Percentiles rank a stretch among this genome's conserved stretches.
Conservation (phyloP, 257 asterid genomes). For the Euphrasia confusa region DNA sequence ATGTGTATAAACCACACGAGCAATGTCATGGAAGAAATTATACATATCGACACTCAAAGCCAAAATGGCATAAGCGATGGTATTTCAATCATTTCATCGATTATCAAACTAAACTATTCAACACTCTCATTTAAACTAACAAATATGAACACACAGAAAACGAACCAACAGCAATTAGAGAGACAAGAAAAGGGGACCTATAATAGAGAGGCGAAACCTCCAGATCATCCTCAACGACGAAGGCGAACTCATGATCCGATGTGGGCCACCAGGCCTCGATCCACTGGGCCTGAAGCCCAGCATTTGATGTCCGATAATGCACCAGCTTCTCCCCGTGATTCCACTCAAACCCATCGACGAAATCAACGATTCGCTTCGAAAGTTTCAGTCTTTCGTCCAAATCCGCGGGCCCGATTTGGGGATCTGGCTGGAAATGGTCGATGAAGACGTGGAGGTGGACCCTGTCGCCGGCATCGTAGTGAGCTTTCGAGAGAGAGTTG, state of each 20-base stretch:
- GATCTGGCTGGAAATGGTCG: too few species aligned
- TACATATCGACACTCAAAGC: background rate
- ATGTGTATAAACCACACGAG: background rate
- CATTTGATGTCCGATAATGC: constrained; percentile 37
- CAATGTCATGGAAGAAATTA: background rate
- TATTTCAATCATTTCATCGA: background rate
- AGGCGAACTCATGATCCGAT: constrained; percentile 47
- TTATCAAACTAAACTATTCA: background rate
- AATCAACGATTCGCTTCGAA: constrained; percentile 58
- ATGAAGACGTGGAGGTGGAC: too few species aligned
- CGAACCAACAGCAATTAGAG: background rate
- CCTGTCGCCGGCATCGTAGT: constrained; percentile 49
- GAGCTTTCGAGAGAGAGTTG: constrained; percentile 64
- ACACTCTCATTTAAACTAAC: background rate
- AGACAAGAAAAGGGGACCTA: constrained; percentile 42
- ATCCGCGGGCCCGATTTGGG: too few species aligned
- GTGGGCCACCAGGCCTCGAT: too few species aligned
- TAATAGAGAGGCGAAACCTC: constrained; percentile 84
- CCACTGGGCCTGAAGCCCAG: constrained; percentile 40
- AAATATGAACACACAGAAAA: background rate
- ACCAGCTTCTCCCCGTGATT: constrained; percentile 50
- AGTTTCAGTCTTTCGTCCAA: constrained; percentile 48
- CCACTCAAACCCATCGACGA: constrained; percentile 72
- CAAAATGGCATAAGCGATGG: background rate
- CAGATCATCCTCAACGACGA: too few species aligned